Base-by-base conservation (phyloP, 2,329 filamentous ascomycete species). In the Colletotrichum acutatum region DNA sequence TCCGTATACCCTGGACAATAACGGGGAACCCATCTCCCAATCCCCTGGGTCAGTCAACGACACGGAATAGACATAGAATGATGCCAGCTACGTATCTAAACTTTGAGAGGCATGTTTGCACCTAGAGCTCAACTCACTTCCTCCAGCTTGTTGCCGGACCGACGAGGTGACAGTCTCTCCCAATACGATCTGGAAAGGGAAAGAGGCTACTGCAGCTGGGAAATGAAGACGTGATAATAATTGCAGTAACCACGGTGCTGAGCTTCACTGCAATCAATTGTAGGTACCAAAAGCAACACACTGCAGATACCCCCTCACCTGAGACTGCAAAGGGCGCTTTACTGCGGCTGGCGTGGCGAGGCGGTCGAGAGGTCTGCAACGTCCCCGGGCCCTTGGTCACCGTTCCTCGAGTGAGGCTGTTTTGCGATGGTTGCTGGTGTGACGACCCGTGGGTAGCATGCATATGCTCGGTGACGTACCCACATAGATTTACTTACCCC, bases 401-500 rank as follows among this genome's bases (percentile, higher is more conserved):
- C 49, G 54, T 49, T 66, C 59, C 63, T 28, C 34, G 58, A 64
- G 56, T 59, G 59, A 72, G 70, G 70, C 70, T 42, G 70, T 72
- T 54, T 42, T 59, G 59, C 54, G 24, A 9, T 56, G 42, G 53
- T 59, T 60, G 66, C 59, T 59, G 42, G 66, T 62, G 65, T 69
- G 66, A 69, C 66, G 22, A 69, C 12, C 60, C 70, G 24, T 30
- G 56, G 53, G 59, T 34, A 26, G 32, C 70, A 56, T 72, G 70
- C 70, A 64, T 69, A 72, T 72, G 66, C 32, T 37, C 12, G 59
- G 54, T 72, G 70, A 72, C 70, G 70, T 69, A 69, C 56, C 63
- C 42, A 49, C 22, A 19, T 14, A 26, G 14, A 26, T 9, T 19
- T 42, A 42, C 37, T 42, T 42, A 42, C 37, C 61, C 46, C 22